Base-by-base conservation (phyloP, 768 basidiomycete species). In the Dacryopinax spathularia region DNA sequence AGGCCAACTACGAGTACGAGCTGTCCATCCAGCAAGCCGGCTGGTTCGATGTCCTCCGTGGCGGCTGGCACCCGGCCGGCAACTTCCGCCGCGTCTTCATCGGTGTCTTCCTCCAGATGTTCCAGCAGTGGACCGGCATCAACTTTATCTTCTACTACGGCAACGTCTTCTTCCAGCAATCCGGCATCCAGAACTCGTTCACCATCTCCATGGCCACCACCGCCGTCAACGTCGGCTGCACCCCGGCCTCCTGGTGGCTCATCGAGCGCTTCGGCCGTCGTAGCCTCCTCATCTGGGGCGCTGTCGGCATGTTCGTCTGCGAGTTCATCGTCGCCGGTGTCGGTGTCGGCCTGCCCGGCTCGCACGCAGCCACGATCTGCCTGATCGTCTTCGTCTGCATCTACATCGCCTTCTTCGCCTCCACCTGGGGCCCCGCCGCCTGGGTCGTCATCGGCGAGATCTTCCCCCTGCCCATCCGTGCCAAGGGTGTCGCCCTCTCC, bases 401-500 rank as follows among this genome's bases (percentile, higher is more conserved):
- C 68, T 82, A 80, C 71, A 80, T 81, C 65, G 73, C 78, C 0
- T 70, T 72, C 72, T 75, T 74, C 69, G 74, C 74, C 5, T 69
- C 78, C 48, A 83, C 88, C 2, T 89, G 88, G 88, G 88, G 88
- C 41, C 88, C 88, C 59, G 81, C 80, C 66, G 75, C 78, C 74
- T 86, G 69, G 69, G 63, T 64, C 27, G 63, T 56, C 33, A 64
- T 64, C 31, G 63, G 82, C 66, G 90, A 93, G 73, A 84, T 93
- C 1, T 91, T 91, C 69, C 83, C 91, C 1, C 75, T 88, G 0
- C 86, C 87, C 1, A 79, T 88, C 75, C 79, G 90, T 66, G 86
- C 87, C 67, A 85, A 85, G 70, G 91, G 91, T 59, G 90, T 92
- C 3, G 83, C 89, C 25, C 69, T 94, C 22, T 84, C 88, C 20